A percentile compares a stretch with the other conserved stretches of the same genome.
Conservation (phyloP, 352 stramenopile genomes). For the Aphanomyces invadans region DNA sequence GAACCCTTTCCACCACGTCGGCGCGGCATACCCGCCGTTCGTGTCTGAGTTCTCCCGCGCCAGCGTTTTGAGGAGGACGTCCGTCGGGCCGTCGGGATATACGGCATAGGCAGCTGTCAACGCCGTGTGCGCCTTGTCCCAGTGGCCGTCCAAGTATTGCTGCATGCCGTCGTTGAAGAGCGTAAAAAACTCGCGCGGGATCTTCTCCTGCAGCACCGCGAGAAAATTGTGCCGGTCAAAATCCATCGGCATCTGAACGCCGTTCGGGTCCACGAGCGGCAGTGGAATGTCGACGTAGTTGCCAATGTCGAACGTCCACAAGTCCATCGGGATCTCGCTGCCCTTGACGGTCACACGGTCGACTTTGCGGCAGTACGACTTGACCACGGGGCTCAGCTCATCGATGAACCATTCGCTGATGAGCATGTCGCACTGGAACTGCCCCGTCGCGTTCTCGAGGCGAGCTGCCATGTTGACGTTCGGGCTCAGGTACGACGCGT, state of each 20-base stretch:
- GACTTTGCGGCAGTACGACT: constrained; percentile 87
- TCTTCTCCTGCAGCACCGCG: constrained; percentile 61
- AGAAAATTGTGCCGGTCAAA: constrained; percentile 72
- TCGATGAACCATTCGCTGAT: constrained; percentile 94
- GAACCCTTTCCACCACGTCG: constrained; percentile 87
- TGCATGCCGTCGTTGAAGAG: constrained; percentile 89
- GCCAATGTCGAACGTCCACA: constrained; percentile 92
- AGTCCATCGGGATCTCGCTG: constrained; percentile 89
- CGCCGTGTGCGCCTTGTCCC: constrained; percentile 69
- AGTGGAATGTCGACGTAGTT: constrained; percentile 61
- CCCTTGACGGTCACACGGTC: constrained; percentile 96
- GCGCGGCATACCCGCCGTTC: constrained; percentile 63
- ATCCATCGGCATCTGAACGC: constrained; percentile 74
- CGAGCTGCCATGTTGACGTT: constrained; percentile 97
- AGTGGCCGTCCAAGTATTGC: constrained; percentile 91
- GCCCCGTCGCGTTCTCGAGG: constrained; percentile 92
- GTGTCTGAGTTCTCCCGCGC: constrained; percentile 73
- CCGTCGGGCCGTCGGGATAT: constrained; percentile 77
- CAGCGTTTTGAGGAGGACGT: constrained; percentile 90
- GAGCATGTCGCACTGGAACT: constrained; percentile 94
- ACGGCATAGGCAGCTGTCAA: constrained; percentile 88
- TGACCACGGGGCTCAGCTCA: constrained; percentile 81
- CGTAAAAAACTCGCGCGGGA: constrained; percentile 82
- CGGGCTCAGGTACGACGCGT: constrained; percentile 96
- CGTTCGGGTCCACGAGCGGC: constrained; percentile 42